Conservation (phyloP, 352 stramenopile species). For the Phytophthora sansomeana region DNA sequence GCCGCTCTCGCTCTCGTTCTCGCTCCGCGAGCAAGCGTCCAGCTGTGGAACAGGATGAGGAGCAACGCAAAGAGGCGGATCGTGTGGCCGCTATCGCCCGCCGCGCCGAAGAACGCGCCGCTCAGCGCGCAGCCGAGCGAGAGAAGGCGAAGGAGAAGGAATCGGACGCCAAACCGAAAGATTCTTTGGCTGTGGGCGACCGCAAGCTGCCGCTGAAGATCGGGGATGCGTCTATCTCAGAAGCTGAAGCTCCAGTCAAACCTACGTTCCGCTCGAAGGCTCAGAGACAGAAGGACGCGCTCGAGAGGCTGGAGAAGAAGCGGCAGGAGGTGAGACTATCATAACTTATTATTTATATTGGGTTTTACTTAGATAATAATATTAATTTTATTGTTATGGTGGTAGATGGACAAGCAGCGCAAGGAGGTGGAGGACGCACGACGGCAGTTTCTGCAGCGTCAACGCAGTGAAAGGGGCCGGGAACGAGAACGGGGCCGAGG, state of each 20-base stretch:
- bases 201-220: slow-evolving; percentile 53
- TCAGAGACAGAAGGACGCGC: slow-evolving; percentile 79
- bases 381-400: slow-evolving; percentile 1
- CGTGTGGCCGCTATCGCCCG: slow-evolving; percentile 77
- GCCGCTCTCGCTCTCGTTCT: slow-evolving; percentile 50
- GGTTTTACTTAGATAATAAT: slow-evolving; percentile 3
- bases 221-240: slow-evolving; percentile 4
- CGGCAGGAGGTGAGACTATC: slow-evolving; percentile 50
- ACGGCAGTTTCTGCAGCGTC: slow-evolving; percentile 69
- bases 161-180: neutral
- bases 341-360: slow-evolving; percentile 1
- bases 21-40: slow-evolving; percentile 31
- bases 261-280: slow-evolving; percentile 83
- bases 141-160: slow-evolving; percentile 34
- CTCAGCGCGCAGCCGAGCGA: slow-evolving; percentile 47
- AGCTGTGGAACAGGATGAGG: slow-evolving; percentile 28
- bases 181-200: slow-evolving; percentile 20
- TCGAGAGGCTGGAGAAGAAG: slow-evolving; percentile 78
- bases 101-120: slow-evolving; percentile 72
- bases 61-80: slow-evolving; percentile 67
- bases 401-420: slow-evolving; percentile 64
- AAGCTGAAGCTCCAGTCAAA: slow-evolving; percentile 31
- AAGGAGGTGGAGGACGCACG: slow-evolving; percentile 63
- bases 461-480: slow-evolving; percentile 49
- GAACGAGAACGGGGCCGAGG: slow-evolving; percentile 30